Evolutionary conservation across 2,329 filamentous ascomycete species (phyloP).

Genomic region (Aspergillus jensenii): DNA sequence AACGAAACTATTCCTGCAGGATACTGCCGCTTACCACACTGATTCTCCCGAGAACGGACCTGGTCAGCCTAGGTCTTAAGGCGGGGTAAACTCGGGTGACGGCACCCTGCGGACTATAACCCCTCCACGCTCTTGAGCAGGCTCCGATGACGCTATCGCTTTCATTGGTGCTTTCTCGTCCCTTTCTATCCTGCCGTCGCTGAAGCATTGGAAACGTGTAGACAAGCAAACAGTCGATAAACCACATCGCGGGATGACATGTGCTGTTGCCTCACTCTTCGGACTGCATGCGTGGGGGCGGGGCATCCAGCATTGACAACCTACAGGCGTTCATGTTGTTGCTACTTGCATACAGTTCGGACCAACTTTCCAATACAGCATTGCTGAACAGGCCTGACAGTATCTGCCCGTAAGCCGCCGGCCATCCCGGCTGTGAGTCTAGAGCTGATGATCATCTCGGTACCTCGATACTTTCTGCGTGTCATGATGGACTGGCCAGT

Average conservation of each 20-base stretch:
- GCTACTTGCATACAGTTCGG: not conserved
- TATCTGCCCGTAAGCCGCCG: too few species aligned
- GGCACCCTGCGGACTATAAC: not conserved
- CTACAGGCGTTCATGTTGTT: not conserved
- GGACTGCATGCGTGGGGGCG: constrained; percentile 4
- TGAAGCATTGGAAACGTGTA: not conserved
- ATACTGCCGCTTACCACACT: not conserved
- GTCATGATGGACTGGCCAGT: not conserved
- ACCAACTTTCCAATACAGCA: not conserved
- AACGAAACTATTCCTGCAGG: not conserved
- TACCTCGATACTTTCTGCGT: not conserved
- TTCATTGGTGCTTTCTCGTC: not conserved
- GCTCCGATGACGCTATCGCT: constrained; percentile 2
- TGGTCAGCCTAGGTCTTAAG: not conserved
- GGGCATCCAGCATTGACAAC: not conserved
- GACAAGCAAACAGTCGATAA: not conserved
- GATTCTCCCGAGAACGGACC: not conserved
- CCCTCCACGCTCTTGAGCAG: not conserved
- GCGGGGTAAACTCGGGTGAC: constrained; percentile 12
- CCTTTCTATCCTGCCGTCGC: constrained; percentile 6
- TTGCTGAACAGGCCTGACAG: not conserved
- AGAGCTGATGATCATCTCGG: not conserved
- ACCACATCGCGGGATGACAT: not conserved
- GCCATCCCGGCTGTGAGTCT: not conserved
- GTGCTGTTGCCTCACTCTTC: not conserved